Evolutionary conservation across 768 basidiomycete genomes (phyloP).

Genomic region (Xerocomellus chrysenteron): DNA sequence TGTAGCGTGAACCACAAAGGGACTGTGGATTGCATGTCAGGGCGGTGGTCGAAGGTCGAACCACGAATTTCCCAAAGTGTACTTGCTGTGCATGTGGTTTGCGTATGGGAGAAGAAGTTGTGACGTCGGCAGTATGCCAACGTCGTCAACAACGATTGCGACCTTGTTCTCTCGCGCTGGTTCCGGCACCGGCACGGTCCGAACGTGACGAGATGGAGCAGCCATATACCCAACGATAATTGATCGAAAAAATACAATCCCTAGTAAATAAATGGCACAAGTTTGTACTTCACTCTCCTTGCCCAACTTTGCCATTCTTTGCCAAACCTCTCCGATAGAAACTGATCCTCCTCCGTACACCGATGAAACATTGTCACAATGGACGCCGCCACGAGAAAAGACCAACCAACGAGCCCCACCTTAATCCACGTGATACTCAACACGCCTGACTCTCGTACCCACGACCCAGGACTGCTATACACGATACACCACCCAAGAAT

Average conservation of each 20-base stretch:
- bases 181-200: no score
- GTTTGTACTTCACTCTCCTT: constrained; percentile 6
- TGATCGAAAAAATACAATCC: no score
- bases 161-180: no score
- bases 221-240: no score
- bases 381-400: not conserved
- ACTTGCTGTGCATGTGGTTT: no score
- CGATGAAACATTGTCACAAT: constrained; percentile 11
- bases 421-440: not conserved
- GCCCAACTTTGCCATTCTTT: constrained; percentile 23
- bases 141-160: no score
- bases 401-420: not conserved
- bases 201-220: no score
- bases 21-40: not conserved
- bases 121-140: no score
- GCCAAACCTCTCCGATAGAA: constrained; percentile 17
- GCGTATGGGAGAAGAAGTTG: no score
- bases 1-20: not conserved
- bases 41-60: no score
- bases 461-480: not conserved
- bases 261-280: constrained; percentile 8
- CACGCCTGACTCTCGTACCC: constrained; percentile 4
- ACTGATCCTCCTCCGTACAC: constrained; percentile 20
- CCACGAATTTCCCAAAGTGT: no score
- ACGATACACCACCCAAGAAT: not conserved